Evolutionary conservation across 1,284 basidiomycete species (phyloP).

Genomic region (Tilletia setariae): DNA sequence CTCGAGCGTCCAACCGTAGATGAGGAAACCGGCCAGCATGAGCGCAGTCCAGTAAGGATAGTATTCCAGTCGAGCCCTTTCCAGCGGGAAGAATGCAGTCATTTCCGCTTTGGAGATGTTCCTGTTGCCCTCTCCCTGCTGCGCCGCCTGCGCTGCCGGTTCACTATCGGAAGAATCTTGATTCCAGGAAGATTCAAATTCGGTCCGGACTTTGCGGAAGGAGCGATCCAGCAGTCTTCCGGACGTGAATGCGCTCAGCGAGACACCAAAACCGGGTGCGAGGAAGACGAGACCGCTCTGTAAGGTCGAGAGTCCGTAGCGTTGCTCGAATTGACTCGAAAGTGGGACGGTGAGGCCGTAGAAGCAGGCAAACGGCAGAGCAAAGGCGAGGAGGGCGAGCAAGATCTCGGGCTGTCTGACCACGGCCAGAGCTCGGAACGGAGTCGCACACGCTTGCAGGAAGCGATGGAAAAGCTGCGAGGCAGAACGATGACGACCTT

Average conservation of each 20-base stretch:
- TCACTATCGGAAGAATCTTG: neutral
- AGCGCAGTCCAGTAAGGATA: slow-evolving; percentile 6
- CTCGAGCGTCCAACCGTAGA: slow-evolving; percentile 9
- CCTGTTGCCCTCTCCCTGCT: too few species aligned
- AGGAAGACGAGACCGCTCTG: slow-evolving; percentile 15
- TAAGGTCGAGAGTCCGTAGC: slow-evolving; percentile 4
- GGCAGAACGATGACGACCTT: neutral
- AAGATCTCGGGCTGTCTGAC: slow-evolving; percentile 4
- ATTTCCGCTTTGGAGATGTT: neutral
- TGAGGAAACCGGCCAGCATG: slow-evolving; percentile 2
- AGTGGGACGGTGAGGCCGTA: neutral
- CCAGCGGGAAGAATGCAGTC: neutral
- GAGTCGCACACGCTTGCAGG: neutral
- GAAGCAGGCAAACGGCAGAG: slow-evolving; percentile 8
- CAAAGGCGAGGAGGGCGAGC: neutral
- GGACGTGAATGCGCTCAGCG: neutral
- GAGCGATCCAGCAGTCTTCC: slow-evolving; percentile 6
- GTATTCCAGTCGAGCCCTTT: slow-evolving; percentile 1
- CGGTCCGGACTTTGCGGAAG: neutral
- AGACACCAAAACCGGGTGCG: neutral
- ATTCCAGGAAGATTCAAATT: neutral
- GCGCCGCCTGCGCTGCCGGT: too few species aligned
- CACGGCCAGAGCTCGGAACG: neutral
- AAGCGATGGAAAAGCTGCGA: neutral
- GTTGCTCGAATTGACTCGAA: slow-evolving; percentile 13